These are phyloP conservation scores for Cymbidium sinense DNA, from an alignment of 106 monocot genomes.

Conservation along the genomic window DNA sequence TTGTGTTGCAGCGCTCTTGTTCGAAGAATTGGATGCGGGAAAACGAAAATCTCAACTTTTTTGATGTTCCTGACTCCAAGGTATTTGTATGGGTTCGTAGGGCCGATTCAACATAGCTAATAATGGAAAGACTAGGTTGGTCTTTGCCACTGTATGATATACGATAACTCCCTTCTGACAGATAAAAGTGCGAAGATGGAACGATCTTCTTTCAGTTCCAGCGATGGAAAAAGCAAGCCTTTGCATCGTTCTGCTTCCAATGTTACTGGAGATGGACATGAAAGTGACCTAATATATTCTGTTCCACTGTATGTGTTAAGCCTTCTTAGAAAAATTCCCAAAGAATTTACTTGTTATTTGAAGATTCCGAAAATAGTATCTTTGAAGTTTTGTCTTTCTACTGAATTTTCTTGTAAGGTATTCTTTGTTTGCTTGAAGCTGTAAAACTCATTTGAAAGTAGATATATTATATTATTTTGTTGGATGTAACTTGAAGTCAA, in stretches of 20 bases:
- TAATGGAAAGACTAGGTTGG: background rate
- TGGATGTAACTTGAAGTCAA: too few species aligned
- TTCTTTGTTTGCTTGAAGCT: too few species aligned
- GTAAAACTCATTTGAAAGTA: too few species aligned
- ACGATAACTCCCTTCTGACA: background rate
- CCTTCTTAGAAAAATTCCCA: background rate
- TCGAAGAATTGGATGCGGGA: background rate
- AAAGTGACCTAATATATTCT: background rate
- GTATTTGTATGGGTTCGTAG: background rate
- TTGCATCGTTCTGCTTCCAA: constrained; percentile 31
- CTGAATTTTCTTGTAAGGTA: background rate
- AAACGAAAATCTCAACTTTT: background rate
- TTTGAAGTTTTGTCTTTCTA: background rate
- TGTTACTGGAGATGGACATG: constrained; percentile 54
- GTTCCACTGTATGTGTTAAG: constrained; percentile 73
- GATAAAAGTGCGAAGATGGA: constrained; percentile 17
- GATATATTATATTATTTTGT: too few species aligned
- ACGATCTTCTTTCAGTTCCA: constrained; percentile 39
- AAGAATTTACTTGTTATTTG: background rate
- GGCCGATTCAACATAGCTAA: background rate
- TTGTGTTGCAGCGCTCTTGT: background rate
- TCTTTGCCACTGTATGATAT: background rate
- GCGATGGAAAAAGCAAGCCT: constrained; percentile 54
- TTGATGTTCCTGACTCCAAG: background rate
- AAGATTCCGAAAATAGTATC: background rate